Conservation (phyloP, 2,329 filamentous ascomycete genomes). For the Ascochyta koolunga region DNA sequence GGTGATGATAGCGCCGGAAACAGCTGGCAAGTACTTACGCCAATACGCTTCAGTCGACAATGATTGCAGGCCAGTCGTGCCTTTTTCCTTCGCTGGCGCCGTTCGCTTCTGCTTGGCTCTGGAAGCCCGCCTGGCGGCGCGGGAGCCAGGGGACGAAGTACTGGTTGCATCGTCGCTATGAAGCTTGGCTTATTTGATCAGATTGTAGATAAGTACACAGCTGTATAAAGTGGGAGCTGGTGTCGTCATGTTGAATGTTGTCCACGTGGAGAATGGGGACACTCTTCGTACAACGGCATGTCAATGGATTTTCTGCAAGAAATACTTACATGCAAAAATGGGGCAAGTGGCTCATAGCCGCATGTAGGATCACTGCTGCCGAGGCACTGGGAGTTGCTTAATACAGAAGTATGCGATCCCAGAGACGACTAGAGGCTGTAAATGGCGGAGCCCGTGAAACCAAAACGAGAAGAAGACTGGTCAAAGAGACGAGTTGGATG, state of each 20-base stretch:
- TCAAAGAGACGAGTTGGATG: not conserved
- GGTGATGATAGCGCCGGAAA: not conserved
- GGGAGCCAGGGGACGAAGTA: conserved; percentile 8
- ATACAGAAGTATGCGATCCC: not conserved
- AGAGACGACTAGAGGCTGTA: not conserved
- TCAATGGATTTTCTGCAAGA: not conserved
- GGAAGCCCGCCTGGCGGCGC: conserved; percentile 1
- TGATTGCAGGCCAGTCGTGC: conserved; percentile 15
- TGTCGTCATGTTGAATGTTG: conserved; percentile 7
- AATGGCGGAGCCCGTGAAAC: not conserved
- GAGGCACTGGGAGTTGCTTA: not conserved
- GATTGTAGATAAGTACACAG: not conserved
- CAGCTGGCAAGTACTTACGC: conserved; percentile 5
- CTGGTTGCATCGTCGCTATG: conserved; percentile 5
- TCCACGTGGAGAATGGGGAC: not conserved
- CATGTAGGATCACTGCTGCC: not conserved
- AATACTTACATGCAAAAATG: not conserved
- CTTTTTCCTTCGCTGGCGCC: conserved; percentile 11
- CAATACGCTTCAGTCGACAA: conserved; percentile 10
- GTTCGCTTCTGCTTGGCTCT: conserved; percentile 2
- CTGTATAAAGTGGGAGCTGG: not conserved
- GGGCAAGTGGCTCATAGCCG: not conserved
- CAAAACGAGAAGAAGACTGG: not conserved
- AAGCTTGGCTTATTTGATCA: not conserved
- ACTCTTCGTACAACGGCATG: not conserved